phyloP scores from a whole-genome alignment of 495 filamentous ascomycete genomes.

The Cercophora scortea region DNA sequence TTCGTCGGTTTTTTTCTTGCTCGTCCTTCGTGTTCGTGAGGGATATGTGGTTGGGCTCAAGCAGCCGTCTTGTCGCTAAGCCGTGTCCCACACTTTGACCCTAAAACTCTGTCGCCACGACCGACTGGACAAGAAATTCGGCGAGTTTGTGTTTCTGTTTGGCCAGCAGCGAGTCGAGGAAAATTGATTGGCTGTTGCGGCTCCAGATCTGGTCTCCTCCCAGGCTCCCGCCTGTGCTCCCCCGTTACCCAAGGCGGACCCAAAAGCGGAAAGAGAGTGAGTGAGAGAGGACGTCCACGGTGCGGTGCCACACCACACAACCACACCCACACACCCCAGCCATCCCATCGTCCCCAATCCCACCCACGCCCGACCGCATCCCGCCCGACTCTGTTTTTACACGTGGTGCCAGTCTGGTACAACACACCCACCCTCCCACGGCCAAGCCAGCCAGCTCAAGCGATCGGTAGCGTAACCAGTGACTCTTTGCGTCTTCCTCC shows the following conservation, averaged over 20 bases:
- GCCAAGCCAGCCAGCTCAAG: constrained; percentile 9
- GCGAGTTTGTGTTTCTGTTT: background rate
- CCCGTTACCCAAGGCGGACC: background rate
- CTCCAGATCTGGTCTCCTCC: background rate
- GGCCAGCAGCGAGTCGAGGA: background rate
- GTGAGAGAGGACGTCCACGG: no score
- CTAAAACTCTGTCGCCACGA: background rate
- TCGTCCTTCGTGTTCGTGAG: no score
- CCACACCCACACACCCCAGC: background rate
- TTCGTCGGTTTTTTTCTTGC: no score
- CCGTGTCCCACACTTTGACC: background rate
- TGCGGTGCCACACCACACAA: no score
- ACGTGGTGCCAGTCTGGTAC: constrained; percentile 31
- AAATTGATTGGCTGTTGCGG: constrained; percentile 1
- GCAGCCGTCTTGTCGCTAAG: background rate
- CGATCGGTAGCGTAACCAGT: background rate
- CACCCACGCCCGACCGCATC: constrained; percentile 7
- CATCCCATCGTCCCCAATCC: constrained; percentile 15
- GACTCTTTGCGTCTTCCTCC: no score
- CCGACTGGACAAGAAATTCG: background rate
- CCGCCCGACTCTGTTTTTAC: constrained; percentile 20
- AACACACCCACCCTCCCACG: constrained; percentile 10
- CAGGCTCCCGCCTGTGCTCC: background rate
- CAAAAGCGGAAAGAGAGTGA: no score
- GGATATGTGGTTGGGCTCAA: no score